These are phyloP conservation scores for Venturia pyrina DNA, from an alignment of 2,329 filamentous ascomycete genomes.

Conservation along the genomic window DNA sequence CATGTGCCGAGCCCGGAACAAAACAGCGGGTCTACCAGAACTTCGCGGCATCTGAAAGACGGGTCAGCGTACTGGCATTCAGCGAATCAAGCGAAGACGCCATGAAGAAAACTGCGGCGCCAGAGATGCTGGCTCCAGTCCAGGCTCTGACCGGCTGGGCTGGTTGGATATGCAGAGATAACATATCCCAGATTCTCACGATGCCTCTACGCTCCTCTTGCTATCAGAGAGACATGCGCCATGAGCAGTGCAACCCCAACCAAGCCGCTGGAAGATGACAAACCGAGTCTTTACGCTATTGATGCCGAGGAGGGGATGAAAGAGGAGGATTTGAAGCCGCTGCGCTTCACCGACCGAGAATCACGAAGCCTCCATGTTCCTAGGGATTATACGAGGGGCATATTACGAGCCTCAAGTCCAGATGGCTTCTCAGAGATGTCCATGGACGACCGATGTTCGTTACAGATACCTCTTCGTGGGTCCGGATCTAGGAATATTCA, in stretches of 20 bases:
- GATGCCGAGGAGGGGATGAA: neutral
- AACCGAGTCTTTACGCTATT: neutral
- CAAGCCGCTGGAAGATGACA: neutral
- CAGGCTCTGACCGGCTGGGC: neutral
- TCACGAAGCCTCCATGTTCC: slow-evolving; percentile 1
- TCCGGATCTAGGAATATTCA: neutral
- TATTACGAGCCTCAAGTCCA: slow-evolving; percentile 3
- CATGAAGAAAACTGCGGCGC: neutral
- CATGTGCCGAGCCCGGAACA: neutral
- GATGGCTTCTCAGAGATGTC: slow-evolving; percentile 10
- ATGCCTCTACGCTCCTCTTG: neutral
- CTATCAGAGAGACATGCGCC: neutral
- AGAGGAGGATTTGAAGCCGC: neutral
- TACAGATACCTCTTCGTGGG: neutral
- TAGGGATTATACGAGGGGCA: neutral
- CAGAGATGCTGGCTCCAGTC: neutral
- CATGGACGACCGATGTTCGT: neutral
- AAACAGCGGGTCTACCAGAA: too few relatives aligned
- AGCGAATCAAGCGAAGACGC: neutral
- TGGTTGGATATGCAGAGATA: neutral
- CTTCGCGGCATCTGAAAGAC: too few relatives aligned
- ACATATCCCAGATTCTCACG: neutral
- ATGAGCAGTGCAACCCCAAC: neutral
- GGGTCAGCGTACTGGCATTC: neutral
- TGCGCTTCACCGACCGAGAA: neutral